Base-by-base conservation (phyloP, 768 basidiomycete genomes). In the Mycena albidolilacea region DNA sequence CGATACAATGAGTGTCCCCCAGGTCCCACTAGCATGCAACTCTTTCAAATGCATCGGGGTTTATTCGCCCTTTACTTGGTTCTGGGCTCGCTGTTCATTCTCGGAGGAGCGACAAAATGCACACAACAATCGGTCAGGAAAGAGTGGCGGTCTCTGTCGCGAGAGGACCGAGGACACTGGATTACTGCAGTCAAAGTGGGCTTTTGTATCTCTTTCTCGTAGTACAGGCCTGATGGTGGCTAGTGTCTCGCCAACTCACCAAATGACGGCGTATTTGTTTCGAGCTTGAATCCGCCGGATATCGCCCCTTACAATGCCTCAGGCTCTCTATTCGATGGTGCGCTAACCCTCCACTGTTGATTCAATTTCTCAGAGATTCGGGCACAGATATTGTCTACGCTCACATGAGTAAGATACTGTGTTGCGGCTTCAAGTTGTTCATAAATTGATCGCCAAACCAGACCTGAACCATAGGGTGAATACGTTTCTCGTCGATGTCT, bases 241-340 rank as follows among this genome's bases (percentile, higher is more conserved):
- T 43, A 77, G 77, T 79, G 78, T 65, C 74, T 79, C 12, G 66
- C 72, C 12, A 73, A 69, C 7, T 52, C 71, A 11, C 78, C 75
- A 5, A 64, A 74, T 44, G 58, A 70, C 37, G 10, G 19, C 3
- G 37, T n/a, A 9, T 68, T 77, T 37, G 11, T 21, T 0, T 71
- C 72, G 0, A 74, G 15, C 15, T 70, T 76, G 46, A 69, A 64
- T 44, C 72, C 72, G 7, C 48, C 54, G 10, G 67, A 74, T 52
- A 78, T 78, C 21, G 72, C 69, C 7, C 66, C 74, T 35, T 65
- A 71, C 61, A 79, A 78, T 30, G 59, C 70, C 17, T 77, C 76
- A 7, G 68, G 75, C 17, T 79, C 78, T 11, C 64, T 65, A 17
- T 77, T 72, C 54, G 78, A 79, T 69, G 78, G 77, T 78, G 50